A percentile compares a stretch with the other conserved stretches of the same genome.
Conservation (phyloP, 768 basidiomycete species). For the Candolleomyces eurysporus region DNA sequence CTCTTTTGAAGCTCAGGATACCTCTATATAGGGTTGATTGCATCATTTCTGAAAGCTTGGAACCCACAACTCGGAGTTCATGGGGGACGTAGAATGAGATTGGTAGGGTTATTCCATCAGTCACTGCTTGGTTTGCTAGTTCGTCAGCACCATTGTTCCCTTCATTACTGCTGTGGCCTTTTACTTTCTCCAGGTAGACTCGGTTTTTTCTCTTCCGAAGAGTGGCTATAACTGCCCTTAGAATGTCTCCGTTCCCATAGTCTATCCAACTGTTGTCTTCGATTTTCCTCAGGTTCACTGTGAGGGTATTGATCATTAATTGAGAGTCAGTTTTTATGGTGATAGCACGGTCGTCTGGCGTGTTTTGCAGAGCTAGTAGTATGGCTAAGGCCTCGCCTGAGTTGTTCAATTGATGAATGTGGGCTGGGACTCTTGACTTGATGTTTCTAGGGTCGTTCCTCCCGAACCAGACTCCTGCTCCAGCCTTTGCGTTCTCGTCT, state of each 20-base stretch:
- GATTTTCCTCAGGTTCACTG: conserved; percentile 1
- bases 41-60: too few relatives aligned
- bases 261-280: conserved; percentile 15
- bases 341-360: not conserved
- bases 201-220: not conserved
- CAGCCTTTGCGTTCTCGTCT: conserved; percentile 2
- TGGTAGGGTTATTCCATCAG: not conserved
- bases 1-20: too few relatives aligned
- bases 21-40: too few relatives aligned
- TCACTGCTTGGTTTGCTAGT: conserved; percentile 10
- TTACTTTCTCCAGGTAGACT: conserved; percentile 10
- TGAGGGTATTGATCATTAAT: conserved; percentile 13
- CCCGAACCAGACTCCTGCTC: conserved; percentile 18
- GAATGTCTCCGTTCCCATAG: not conserved
- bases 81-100: not conserved
- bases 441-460: conserved; percentile 12
- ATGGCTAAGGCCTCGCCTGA: conserved; percentile 16
- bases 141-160: conserved; percentile 15
- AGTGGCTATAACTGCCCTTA: not conserved
- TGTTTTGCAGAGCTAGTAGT: not conserved
- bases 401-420: conserved; percentile 13
- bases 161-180: conserved; percentile 12
- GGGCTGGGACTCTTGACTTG: conserved; percentile 9
- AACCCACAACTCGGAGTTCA: too few relatives aligned
- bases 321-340: conserved; percentile 16